These are phyloP conservation scores for Rhodosorus marinus DNA, from an alignment of 23 red algal species.

Conservation along the genomic window DNA sequence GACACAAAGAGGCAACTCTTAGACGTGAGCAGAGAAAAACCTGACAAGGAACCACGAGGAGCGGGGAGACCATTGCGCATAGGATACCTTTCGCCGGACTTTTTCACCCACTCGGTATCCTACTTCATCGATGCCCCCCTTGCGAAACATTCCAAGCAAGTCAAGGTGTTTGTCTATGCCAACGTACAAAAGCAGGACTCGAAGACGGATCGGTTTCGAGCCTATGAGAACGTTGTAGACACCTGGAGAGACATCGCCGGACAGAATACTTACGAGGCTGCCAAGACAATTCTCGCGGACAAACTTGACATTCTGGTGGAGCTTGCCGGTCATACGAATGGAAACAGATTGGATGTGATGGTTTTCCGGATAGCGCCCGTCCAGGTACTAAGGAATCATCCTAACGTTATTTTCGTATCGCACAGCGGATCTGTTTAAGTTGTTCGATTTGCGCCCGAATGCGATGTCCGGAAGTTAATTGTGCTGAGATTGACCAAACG, in stretches of 20 bases:
- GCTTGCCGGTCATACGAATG: constrained; percentile 41
- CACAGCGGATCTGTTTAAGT: too few relatives aligned
- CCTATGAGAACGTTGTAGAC: constrained; percentile 6
- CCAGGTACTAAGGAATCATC: too few relatives aligned
- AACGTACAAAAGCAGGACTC: constrained; percentile 45
- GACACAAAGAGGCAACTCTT: neutral
- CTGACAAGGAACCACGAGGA: constrained; percentile 1
- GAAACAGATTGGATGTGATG: constrained; percentile 69
- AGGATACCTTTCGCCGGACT: constrained; percentile 55
- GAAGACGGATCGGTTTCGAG: constrained; percentile 36
- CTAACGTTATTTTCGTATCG: too few relatives aligned
- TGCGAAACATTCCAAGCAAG: constrained; percentile 11
- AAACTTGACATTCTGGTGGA: constrained; percentile 62
- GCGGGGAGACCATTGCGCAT: constrained; percentile 26
- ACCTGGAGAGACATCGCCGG: constrained; percentile 43
- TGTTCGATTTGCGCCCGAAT: too few relatives aligned
- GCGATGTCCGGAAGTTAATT: too few relatives aligned
- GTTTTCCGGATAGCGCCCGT: constrained; percentile 42
- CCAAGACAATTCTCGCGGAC: constrained; percentile 34
- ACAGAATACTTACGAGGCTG: constrained; percentile 9
- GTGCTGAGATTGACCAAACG: too few relatives aligned
- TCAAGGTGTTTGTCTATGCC: constrained; percentile 57
- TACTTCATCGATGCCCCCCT: constrained; percentile 67
- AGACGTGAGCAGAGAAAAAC: neutral
- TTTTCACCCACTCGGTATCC: constrained; percentile 64